These are phyloP conservation scores for Lipomyces lipofer DNA, from an alignment of 805 yeast genomes.

Conservation along the genomic window DNA sequence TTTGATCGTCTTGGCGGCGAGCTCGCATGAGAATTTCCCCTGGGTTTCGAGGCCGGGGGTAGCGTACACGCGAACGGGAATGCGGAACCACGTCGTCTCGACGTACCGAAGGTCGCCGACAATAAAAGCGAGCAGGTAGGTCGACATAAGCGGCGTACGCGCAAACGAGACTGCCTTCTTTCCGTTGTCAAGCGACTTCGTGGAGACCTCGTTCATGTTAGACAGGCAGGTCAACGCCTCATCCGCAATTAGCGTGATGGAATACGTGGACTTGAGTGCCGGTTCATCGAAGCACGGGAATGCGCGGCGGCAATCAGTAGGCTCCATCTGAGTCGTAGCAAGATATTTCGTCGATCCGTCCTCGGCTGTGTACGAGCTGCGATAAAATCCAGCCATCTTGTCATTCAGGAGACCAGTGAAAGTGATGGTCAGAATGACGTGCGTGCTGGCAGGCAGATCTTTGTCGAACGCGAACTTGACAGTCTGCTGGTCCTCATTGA, in stretches of 20 bases:
- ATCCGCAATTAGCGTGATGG: slow-evolving; percentile 56
- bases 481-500: slow-evolving; percentile 60
- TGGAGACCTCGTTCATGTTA: slow-evolving; percentile 60
- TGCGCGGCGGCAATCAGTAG: slow-evolving; percentile 75
- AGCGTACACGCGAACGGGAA: slow-evolving; percentile 70
- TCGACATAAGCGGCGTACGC: slow-evolving; percentile 71
- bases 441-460: slow-evolving; percentile 43
- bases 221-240: slow-evolving; percentile 58
- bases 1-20: slow-evolving; percentile 62
- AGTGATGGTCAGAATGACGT: slow-evolving; percentile 50
- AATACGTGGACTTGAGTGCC: slow-evolving; percentile 64
- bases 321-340: slow-evolving; percentile 72
- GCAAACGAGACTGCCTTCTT: slow-evolving; percentile 54
- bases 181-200: slow-evolving; percentile 42
- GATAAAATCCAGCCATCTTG: slow-evolving; percentile 74
- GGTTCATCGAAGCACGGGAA: slow-evolving; percentile 80
- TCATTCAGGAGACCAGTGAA: slow-evolving; percentile 63
- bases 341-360: slow-evolving; percentile 56
- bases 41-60: slow-evolving; percentile 65
- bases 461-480: slow-evolving; percentile 58
- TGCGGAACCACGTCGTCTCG: slow-evolving; percentile 54
- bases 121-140: slow-evolving; percentile 70
- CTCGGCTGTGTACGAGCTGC: slow-evolving; percentile 60
- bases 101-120: slow-evolving; percentile 68
- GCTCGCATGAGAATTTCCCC: slow-evolving; percentile 63